These are phyloP conservation scores for Amaranthus hypochondriacus DNA, from an alignment of 148 eudicot species.

Conservation along the genomic window DNA sequence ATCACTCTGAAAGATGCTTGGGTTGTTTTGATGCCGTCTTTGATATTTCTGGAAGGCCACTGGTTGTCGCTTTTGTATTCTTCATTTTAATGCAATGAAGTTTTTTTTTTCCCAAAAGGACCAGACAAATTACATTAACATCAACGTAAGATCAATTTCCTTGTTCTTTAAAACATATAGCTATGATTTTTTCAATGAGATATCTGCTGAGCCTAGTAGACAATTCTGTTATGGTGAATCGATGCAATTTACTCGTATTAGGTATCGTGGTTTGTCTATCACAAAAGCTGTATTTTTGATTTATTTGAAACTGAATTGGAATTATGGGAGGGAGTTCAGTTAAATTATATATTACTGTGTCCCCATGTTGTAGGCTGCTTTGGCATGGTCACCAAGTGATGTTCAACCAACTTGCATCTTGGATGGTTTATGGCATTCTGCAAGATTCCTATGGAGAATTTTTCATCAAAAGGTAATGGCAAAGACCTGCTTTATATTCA, in stretches of 20 bases:
- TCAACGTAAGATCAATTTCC: background rate
- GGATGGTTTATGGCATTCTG: conserved; percentile 97
- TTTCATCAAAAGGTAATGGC: conserved; percentile 66
- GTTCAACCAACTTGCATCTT: conserved; percentile 91
- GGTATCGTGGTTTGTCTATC: background rate
- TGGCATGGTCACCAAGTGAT: conserved; percentile 99
- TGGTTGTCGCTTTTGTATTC: background rate
- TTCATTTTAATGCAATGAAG: background rate
- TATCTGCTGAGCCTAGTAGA: background rate
- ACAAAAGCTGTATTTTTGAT: background rate
- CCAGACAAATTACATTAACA: background rate
- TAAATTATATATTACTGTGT: background rate
- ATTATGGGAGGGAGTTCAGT: background rate
- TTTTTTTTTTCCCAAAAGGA: background rate
- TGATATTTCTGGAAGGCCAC: background rate
- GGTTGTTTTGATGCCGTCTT: background rate
- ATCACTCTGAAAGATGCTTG: background rate
- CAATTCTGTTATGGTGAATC: background rate
- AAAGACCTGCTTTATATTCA: background rate
- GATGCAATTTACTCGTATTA: background rate
- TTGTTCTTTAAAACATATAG: background rate
- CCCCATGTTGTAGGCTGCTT: conserved; percentile 55
- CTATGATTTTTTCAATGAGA: background rate
- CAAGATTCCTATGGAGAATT: conserved; percentile 92
- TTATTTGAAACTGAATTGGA: background rate